These are phyloP conservation scores for Mentha longifolia DNA, from an alignment of 257 asterid species.

Conservation along the genomic window DNA sequence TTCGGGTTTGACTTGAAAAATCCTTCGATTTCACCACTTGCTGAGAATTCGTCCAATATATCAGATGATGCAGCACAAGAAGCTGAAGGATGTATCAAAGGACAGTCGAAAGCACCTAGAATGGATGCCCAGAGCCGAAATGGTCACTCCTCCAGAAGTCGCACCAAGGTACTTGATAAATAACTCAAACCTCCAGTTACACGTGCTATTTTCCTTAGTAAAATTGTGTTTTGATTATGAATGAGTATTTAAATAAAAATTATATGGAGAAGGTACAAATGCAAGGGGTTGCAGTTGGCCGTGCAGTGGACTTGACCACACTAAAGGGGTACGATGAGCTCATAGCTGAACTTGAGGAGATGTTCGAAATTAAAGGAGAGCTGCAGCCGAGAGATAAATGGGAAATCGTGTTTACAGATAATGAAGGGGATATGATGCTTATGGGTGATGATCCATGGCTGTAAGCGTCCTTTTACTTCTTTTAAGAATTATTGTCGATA, in stretches of 20 bases:
- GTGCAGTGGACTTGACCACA: constrained; percentile 79
- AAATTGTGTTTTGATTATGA: constrained; percentile 1
- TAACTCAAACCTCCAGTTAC: neutral
- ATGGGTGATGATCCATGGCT: constrained; percentile 97
- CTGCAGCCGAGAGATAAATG: constrained; percentile 68
- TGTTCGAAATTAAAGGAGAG: constrained; percentile 90
- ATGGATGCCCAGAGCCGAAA: constrained; percentile 67
- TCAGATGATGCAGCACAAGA: constrained; percentile 64
- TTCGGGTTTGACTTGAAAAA: constrained; percentile 81
- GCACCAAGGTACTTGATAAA: constrained; percentile 73
- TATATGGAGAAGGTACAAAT: constrained; percentile 72
- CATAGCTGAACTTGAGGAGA: constrained; percentile 73
- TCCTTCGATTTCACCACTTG: constrained; percentile 35
- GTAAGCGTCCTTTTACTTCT: constrained; percentile 52
- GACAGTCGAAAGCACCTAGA: constrained; percentile 44
- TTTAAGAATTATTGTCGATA: too few species aligned
- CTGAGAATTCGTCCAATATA: neutral
- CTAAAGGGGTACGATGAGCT: constrained; percentile 80
- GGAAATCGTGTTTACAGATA: constrained; percentile 85
- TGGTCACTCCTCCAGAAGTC: constrained; percentile 68
- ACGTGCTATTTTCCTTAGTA: neutral
- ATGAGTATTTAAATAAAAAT: constrained; percentile 27
- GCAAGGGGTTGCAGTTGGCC: constrained; percentile 97
- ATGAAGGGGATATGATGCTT: constrained; percentile 96
- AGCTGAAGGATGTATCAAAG: constrained; percentile 52